Evolutionary conservation across 768 basidiomycete genomes (phyloP).

Genomic region (Suillus occidentalis): DNA sequence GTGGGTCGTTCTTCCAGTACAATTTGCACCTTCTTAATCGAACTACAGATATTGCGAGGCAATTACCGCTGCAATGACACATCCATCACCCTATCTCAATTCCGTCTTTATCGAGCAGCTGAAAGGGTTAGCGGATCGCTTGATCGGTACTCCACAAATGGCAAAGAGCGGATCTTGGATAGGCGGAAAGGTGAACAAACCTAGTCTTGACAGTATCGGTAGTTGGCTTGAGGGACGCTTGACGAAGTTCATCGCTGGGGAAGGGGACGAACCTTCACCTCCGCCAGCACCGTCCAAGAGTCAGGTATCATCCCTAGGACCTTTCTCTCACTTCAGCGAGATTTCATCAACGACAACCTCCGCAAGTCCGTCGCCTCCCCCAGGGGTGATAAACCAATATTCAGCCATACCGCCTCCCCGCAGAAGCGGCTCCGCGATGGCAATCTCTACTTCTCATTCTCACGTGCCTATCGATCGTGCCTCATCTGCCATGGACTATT

Average conservation of each 20-base stretch:
- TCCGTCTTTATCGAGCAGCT: constrained; percentile 69
- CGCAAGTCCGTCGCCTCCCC: constrained; percentile 75
- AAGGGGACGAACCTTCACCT: constrained; percentile 53
- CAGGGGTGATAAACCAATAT: constrained; percentile 43
- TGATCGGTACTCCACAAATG: constrained; percentile 66
- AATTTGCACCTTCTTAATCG: constrained; percentile 14
- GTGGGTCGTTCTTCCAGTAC: constrained; percentile 38
- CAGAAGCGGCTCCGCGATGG: constrained; percentile 71
- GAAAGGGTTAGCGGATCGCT: constrained; percentile 74
- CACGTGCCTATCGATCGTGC: constrained; percentile 64
- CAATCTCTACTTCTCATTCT: constrained; percentile 46
- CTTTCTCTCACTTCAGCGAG: constrained; percentile 91
- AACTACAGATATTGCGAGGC: constrained; percentile 90
- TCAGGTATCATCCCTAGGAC: constrained; percentile 58
- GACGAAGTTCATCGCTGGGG: constrained; percentile 94
- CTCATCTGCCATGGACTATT: constrained; percentile 76
- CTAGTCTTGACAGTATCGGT: constrained; percentile 88
- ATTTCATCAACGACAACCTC: constrained; percentile 83
- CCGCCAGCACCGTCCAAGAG: constrained; percentile 37
- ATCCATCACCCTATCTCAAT: constrained; percentile 67
- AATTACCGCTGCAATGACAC: constrained; percentile 64
- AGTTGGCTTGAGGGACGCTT: constrained; percentile 91
- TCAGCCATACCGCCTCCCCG: constrained; percentile 44
- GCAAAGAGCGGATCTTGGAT: constrained; percentile 89
- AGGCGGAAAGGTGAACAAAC: constrained; percentile 80